Percentiles rank a stretch among this genome's conserved stretches.
These are phyloP conservation scores for Boletus insuetus DNA, from an alignment of 768 basidiomycete species.

Conservation along the genomic window DNA sequence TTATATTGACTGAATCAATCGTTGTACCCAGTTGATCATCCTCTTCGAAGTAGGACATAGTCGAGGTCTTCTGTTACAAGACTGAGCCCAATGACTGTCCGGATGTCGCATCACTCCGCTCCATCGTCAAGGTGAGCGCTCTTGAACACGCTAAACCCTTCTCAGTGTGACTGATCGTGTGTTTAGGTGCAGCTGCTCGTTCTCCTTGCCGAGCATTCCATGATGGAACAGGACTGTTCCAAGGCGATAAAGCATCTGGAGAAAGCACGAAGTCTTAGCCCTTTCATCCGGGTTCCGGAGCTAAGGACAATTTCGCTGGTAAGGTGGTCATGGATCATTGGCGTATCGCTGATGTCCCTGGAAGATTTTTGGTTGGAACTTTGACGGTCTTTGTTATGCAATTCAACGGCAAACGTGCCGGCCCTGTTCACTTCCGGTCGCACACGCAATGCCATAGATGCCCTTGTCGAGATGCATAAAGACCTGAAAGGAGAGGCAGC, in stretches of 20 bases:
- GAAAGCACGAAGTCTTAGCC: not conserved
- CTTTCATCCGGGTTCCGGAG: constrained; percentile 1
- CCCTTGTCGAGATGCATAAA: not conserved
- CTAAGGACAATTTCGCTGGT: constrained; percentile 1
- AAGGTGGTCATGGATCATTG: not conserved
- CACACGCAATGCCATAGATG: not conserved
- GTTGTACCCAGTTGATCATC: not conserved
- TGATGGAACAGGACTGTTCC: not conserved
- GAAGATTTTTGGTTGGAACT: constrained; percentile 14
- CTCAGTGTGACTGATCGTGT: not conserved
- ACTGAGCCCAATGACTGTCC: too few relatives aligned
- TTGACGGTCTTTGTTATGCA: not conserved
- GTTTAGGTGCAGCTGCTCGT: not conserved
- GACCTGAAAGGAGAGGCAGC: not conserved
- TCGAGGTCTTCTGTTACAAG: not conserved
- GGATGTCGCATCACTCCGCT: not conserved
- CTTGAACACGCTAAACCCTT: too few relatives aligned
- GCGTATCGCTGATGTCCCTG: not conserved
- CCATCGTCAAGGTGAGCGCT: not conserved
- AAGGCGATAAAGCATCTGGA: constrained; percentile 1
- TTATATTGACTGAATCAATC: not conserved
- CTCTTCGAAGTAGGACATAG: constrained; percentile 1
- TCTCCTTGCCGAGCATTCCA: not conserved
- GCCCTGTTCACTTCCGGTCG: not conserved
- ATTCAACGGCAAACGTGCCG: not conserved